phyloP scores from a whole-genome alignment of 371 early-diverging fungal species.

The Mortierella sp. region DNA sequence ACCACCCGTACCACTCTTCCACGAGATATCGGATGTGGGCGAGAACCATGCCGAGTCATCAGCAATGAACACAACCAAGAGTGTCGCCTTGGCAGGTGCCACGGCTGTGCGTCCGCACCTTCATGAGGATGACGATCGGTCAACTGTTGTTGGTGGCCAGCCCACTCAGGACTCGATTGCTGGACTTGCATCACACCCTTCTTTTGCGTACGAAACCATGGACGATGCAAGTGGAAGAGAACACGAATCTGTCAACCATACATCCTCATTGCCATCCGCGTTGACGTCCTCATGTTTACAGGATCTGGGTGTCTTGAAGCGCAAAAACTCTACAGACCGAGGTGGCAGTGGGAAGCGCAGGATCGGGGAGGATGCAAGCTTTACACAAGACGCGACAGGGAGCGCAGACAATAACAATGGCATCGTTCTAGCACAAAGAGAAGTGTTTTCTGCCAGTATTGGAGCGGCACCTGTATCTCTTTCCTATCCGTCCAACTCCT shows the following conservation, averaged over 20 bases:
- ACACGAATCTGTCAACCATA: too few species aligned
- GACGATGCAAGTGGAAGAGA: not conserved
- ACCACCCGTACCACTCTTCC: slow-evolving; percentile 10
- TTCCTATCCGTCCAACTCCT: slow-evolving; percentile 1
- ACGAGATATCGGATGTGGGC: slow-evolving; percentile 8
- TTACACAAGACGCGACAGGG: not conserved
- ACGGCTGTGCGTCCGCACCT: not conserved
- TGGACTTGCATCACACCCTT: slow-evolving; percentile 6
- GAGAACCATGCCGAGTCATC: not conserved
- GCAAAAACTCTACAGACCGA: slow-evolving; percentile 5
- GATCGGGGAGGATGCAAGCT: not conserved
- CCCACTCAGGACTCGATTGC: slow-evolving; percentile 27
- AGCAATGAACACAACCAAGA: not conserved
- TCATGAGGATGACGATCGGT: slow-evolving; percentile 12
- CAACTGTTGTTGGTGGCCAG: slow-evolving; percentile 23
- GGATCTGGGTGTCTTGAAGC: slow-evolving; percentile 25
- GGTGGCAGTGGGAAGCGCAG: not conserved
- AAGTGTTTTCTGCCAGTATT: slow-evolving; percentile 19
- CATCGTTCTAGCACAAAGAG: slow-evolving; percentile 17
- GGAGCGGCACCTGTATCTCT: slow-evolving; percentile 16
- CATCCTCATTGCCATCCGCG: slow-evolving; percentile 23
- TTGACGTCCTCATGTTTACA: slow-evolving; percentile 25
- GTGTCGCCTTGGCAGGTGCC: not conserved
- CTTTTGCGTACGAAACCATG: slow-evolving; percentile 10
- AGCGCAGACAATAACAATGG: not conserved